These are phyloP conservation scores for Silene noctiflora DNA, from an alignment of 179 eudicot species.

Conservation along the genomic window DNA sequence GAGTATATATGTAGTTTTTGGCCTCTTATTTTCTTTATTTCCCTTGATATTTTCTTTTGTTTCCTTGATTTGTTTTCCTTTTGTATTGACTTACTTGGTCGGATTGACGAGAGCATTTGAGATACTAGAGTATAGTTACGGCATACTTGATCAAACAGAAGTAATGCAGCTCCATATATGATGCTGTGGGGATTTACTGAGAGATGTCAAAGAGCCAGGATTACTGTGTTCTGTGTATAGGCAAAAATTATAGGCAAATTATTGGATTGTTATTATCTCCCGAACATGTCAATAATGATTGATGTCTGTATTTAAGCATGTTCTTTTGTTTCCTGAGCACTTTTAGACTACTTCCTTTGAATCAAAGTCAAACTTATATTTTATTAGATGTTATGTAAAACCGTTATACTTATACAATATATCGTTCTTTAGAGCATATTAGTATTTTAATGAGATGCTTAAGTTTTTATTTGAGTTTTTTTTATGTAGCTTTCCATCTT, in stretches of 20 bases:
- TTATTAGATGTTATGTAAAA: too few species aligned
- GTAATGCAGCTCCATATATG: neutral
- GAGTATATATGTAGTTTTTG: conserved; percentile 25
- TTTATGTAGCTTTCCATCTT: too few species aligned
- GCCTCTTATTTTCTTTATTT: neutral
- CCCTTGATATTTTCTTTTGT: neutral
- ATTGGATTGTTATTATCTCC: neutral
- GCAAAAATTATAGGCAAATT: neutral
- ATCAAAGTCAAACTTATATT: too few species aligned
- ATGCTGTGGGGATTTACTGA: neutral
- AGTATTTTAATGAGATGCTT: too few species aligned
- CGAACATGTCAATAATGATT: neutral
- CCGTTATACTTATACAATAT: too few species aligned
- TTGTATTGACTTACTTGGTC: neutral
- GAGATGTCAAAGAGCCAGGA: neutral
- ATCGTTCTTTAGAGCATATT: too few species aligned
- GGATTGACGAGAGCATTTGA: neutral
- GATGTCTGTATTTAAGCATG: neutral
- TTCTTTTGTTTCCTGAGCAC: neutral
- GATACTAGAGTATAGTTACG: neutral
- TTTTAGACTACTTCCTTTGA: too few species aligned
- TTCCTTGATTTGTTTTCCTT: neutral
- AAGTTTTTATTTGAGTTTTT: too few species aligned
- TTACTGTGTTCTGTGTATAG: neutral
- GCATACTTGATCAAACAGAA: neutral